phyloP scores from a whole-genome alignment of 176 grass and related monocot species.

The Thinopyrum elongatum region DNA sequence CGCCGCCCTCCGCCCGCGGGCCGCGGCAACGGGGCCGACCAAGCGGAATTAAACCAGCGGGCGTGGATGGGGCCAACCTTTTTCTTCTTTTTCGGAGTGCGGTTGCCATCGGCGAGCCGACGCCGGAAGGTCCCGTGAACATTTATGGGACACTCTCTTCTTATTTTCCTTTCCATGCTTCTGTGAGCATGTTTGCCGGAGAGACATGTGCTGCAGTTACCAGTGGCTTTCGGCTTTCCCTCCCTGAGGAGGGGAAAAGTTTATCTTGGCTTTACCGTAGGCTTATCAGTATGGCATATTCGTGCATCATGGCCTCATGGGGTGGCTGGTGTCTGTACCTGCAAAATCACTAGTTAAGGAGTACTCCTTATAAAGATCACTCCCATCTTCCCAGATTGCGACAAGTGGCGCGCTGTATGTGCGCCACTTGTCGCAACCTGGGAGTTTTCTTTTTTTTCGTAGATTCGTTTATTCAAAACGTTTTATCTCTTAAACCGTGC shows the following conservation, averaged over 20 bases:
- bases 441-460: too few relatives aligned
- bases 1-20: conserved; percentile 26
- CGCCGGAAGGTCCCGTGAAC: background rate
- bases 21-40: conserved; percentile 25
- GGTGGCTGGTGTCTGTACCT: too few relatives aligned
- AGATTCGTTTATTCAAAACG: too few relatives aligned
- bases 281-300: background rate
- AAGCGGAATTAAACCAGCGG: background rate
- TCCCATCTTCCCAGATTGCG: too few relatives aligned
- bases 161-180: background rate
- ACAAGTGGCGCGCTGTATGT: too few relatives aligned
- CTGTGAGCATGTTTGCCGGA: background rate
- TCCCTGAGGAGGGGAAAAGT: background rate
- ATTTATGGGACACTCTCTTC: background rate
- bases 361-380: too few relatives aligned
- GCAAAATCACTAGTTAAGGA: too few relatives aligned
- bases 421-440: too few relatives aligned
- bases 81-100: background rate
- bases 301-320: background rate
- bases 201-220: background rate
- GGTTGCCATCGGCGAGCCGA: conserved; percentile 7
- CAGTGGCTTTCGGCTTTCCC: background rate
- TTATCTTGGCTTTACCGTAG: background rate
- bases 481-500: too few relatives aligned
- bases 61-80: background rate